Evolutionary conservation across 139 green algal genomes (phyloP).

Genomic region (Zygnema cylindricum): DNA sequence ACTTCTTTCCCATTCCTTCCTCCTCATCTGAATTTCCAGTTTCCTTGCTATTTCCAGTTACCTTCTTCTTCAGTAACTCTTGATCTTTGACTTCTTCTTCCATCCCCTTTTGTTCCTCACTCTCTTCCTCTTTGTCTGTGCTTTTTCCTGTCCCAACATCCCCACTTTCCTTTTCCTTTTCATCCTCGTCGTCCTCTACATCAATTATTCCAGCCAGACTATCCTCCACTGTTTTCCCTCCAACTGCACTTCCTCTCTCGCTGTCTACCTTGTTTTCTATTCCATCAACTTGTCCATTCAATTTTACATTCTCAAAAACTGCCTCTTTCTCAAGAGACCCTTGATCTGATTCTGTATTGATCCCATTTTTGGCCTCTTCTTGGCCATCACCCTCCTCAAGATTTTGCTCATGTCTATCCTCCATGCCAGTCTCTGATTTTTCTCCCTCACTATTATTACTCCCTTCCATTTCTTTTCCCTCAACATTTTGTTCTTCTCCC

Average conservation of each 20-base stretch:
- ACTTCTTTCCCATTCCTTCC: background rate
- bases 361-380: too few species aligned
- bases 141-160: background rate
- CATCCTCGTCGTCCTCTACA: background rate
- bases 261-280: too few species aligned
- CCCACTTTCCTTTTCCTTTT: too few species aligned
- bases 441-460: too few species aligned
- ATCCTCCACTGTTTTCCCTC: slow-evolving; percentile 1
- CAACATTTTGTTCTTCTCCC: background rate
- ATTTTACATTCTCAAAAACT: too few species aligned
- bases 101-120: background rate
- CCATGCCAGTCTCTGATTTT: background rate
- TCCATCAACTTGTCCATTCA: too few species aligned
- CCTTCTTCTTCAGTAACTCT: background rate
- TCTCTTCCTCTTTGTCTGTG: background rate
- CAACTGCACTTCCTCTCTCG: too few species aligned
- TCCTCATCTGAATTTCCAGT: background rate
- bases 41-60: background rate
- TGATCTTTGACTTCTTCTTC: background rate
- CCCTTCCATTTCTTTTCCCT: background rate
- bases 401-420: too few species aligned
- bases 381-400: too few species aligned
- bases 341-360: too few species aligned
- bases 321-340: too few species aligned
- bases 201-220: background rate